These are phyloP conservation scores for Hibiscus syriacus DNA, from an alignment of 345 rosid species.

Conservation along the genomic window DNA sequence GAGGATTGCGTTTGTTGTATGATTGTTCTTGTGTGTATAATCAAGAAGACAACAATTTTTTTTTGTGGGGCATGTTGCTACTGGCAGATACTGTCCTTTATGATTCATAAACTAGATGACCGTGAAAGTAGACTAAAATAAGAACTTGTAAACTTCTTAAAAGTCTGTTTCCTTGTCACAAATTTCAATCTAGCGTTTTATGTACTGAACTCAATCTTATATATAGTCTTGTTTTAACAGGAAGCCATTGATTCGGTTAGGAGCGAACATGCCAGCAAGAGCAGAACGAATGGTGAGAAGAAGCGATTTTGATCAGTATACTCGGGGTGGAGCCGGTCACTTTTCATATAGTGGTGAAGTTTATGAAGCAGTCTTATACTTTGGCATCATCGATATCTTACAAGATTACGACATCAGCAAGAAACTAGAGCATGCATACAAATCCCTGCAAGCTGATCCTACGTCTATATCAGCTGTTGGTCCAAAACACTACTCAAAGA, in stretches of 20 bases:
- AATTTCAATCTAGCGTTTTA: no score
- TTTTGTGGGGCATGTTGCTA: slow-evolving; percentile 19
- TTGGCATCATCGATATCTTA: slow-evolving; percentile 89
- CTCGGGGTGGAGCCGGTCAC: slow-evolving; percentile 56
- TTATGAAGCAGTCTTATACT: slow-evolving; percentile 75
- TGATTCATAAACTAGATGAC: no score
- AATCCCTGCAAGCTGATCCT: slow-evolving; percentile 84
- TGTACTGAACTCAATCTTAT: neutral
- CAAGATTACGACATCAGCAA: slow-evolving; percentile 93
- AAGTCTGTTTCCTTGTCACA: no score
- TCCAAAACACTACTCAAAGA: slow-evolving; percentile 86
- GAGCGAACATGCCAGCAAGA: slow-evolving; percentile 97
- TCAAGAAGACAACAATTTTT: slow-evolving; percentile 13
- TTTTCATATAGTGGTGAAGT: slow-evolving; percentile 57
- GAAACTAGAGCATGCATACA: slow-evolving; percentile 92
- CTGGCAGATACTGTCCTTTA: slow-evolving; percentile 23
- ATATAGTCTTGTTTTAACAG: slow-evolving; percentile 27
- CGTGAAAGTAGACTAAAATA: no score
- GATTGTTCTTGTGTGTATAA: slow-evolving; percentile 24
- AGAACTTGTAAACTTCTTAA: no score
- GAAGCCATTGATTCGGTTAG: slow-evolving; percentile 79
- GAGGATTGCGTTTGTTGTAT: slow-evolving; percentile 22
- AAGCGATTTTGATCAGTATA: slow-evolving; percentile 84
- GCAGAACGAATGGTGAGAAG: slow-evolving; percentile 73
- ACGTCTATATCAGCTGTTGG: slow-evolving; percentile 91